These are phyloP conservation scores for Juncus effusus DNA, from an alignment of 176 grass and related monocot species.

Conservation along the genomic window DNA sequence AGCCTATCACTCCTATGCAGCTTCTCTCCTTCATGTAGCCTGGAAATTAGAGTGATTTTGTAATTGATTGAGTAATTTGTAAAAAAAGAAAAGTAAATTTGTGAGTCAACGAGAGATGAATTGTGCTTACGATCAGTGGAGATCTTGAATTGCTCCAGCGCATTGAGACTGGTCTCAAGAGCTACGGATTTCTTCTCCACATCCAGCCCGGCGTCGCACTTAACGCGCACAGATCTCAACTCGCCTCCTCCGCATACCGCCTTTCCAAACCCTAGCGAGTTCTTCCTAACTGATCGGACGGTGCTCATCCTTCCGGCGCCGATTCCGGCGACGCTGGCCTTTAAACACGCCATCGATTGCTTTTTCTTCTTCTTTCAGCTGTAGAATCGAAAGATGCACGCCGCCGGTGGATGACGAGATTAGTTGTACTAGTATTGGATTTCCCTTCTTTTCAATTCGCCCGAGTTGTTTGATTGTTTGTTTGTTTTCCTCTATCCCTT, in stretches of 20 bases:
- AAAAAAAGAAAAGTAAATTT: conserved; percentile 2
- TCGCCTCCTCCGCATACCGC: not conserved
- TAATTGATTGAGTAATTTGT: not conserved
- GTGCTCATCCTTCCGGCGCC: not conserved
- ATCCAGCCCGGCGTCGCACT: conserved; percentile 66
- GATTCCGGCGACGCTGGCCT: conserved; percentile 1
- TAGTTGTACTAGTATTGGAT: not conserved
- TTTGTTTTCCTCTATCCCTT: not conserved
- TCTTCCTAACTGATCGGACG: not conserved
- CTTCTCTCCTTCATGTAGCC: conserved; percentile 98
- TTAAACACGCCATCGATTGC: conserved; percentile 17
- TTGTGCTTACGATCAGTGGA: conserved; percentile 71
- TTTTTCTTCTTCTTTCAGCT: not conserved
- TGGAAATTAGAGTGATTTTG: conserved; percentile 22
- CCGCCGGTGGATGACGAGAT: not conserved
- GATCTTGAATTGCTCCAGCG: conserved; percentile 98
- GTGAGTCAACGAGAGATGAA: conserved; percentile 7
- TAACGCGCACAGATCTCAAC: conserved; percentile 15
- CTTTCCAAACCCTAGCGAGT: not conserved
- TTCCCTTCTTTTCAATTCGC: not conserved
- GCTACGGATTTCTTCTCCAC: conserved; percentile 32
- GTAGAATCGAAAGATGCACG: not conserved
- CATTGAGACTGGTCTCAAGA: conserved; percentile 49
- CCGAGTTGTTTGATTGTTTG: not conserved
- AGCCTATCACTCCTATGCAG: conserved; percentile 81